Conservation (phyloP, 2,329 filamentous ascomycete genomes). For the Alternaria consortialis region DNA sequence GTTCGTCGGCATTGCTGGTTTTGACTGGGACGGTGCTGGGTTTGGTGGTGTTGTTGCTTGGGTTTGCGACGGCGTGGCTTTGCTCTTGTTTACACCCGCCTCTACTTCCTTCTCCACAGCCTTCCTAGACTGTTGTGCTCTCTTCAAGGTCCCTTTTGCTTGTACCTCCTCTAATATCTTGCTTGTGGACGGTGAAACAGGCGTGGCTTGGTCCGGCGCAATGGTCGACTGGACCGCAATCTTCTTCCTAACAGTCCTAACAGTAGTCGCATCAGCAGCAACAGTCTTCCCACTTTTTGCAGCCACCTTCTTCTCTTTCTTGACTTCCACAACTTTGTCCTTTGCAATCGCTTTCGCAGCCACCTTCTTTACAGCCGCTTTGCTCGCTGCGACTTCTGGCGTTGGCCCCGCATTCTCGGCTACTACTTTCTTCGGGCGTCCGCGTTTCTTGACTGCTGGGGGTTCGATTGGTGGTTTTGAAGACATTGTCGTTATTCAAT, state of each 20-base stretch:
- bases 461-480: slow-evolving; percentile 23
- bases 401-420: slow-evolving; percentile 24
- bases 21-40: slow-evolving; percentile 22
- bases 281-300: slow-evolving; percentile 21
- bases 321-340: slow-evolving; percentile 22
- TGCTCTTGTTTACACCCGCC: neutral
- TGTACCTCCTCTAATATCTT: slow-evolving; percentile 45
- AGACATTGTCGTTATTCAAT: slow-evolving; percentile 22
- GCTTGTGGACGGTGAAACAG: slow-evolving; percentile 37
- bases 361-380: slow-evolving; percentile 30
- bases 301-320: slow-evolving; percentile 23
- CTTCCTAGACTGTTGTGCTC: neutral
- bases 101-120: neutral
- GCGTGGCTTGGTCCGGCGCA: slow-evolving; percentile 31
- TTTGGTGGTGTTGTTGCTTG: neutral
- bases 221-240: slow-evolving; percentile 16
- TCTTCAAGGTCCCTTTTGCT: slow-evolving; percentile 34
- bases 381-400: slow-evolving; percentile 24
- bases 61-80: neutral
- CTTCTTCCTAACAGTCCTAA: slow-evolving; percentile 19
- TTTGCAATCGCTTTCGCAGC: slow-evolving; percentile 32
- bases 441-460: slow-evolving; percentile 40
- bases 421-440: slow-evolving; percentile 45
- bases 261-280: neutral
- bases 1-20: neutral